Base-by-base conservation (phyloP, 345 rosid genomes). In the Citropsis articulata region DNA sequence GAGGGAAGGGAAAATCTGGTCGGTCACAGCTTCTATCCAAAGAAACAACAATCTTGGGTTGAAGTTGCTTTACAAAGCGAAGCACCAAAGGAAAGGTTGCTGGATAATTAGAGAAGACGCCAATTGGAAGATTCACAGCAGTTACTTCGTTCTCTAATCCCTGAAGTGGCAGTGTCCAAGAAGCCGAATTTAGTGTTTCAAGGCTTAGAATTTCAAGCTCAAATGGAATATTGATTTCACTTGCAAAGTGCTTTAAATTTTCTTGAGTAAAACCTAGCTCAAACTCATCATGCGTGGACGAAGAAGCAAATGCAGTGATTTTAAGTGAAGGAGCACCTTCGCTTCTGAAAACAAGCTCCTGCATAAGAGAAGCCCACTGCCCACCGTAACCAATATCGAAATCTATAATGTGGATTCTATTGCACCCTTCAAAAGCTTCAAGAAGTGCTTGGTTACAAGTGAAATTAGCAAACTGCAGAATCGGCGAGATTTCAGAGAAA, bases 321-420 rank as follows among this genome's bases (percentile, higher is more conserved):
- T 88, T 93, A 2, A 95, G 88, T 0, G 89, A 90, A 53, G 95
- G 85, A 12, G 89, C 81, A 40, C 86, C 87, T 22, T 89, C 88
- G 63, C 75, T 88, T 78, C 87, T 81, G 62, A 89, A 79, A 36
- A 89, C 91, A 40, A 95, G 97, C 69, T 95, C 99, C 78, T 93
- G 99, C 91, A 95, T 92, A 24, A 95, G 78, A 77, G 99, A 95
- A 24, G 99, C 90, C 97, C 98, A 93, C 78, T 93, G 98, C 56
- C 93, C 95, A 16, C 99, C 99, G 67, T 84, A 93, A 3, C 97
- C 97, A 14, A 95, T 80, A 71, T 95, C 98, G 48, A 95, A 95
- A 85, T 94, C 97, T 57, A 95, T 62, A 80, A 95, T 87, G 88
- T 95, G 99, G 74, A 95, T 88, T 24, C 85, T 78, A 64, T 85